Conservation (phyloP, 495 filamentous ascomycete genomes). For the Daldinia loculata region DNA sequence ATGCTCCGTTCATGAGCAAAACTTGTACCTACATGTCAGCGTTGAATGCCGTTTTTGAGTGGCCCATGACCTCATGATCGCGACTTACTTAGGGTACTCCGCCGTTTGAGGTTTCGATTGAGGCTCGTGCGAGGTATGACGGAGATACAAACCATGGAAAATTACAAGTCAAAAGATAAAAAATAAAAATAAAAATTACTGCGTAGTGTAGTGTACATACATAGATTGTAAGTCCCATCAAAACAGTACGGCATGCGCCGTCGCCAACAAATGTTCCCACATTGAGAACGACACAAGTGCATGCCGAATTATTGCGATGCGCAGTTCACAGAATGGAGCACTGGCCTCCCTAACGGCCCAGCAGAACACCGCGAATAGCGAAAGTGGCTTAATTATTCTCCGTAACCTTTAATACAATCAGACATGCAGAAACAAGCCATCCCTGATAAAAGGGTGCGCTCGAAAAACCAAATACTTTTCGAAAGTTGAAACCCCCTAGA, state of each 20-base stretch:
- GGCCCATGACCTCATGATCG: constrained; percentile 35
- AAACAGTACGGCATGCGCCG: constrained; percentile 1
- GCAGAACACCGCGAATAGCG: constrained; percentile 22
- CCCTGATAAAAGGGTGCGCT: constrained; percentile 27
- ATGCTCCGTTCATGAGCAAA: constrained; percentile 12
- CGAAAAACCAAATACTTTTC: constrained; percentile 8
- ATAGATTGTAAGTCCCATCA: neutral
- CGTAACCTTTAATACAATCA: constrained; percentile 26
- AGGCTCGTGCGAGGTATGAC: constrained; percentile 44
- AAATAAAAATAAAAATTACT: constrained; percentile 5
- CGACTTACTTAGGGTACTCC: constrained; percentile 3
- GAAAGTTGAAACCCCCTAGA: constrained; percentile 16
- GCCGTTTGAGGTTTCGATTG: constrained; percentile 28
- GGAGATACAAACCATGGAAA: constrained; percentile 27
- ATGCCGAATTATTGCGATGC: constrained; percentile 37
- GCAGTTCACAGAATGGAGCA: constrained; percentile 24
- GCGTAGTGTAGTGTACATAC: neutral
- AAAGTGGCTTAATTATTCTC: constrained; percentile 37
- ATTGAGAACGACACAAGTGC: constrained; percentile 31
- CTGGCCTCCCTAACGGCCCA: constrained; percentile 12
- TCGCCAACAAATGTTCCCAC: constrained; percentile 13
- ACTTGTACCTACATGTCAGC: constrained; percentile 18
- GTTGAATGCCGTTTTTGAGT: constrained; percentile 26
- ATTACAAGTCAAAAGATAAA: neutral
- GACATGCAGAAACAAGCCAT: constrained; percentile 5